These are phyloP conservation scores for Crotalaria pallida DNA, from an alignment of 306 rosid genomes.

Conservation along the genomic window DNA sequence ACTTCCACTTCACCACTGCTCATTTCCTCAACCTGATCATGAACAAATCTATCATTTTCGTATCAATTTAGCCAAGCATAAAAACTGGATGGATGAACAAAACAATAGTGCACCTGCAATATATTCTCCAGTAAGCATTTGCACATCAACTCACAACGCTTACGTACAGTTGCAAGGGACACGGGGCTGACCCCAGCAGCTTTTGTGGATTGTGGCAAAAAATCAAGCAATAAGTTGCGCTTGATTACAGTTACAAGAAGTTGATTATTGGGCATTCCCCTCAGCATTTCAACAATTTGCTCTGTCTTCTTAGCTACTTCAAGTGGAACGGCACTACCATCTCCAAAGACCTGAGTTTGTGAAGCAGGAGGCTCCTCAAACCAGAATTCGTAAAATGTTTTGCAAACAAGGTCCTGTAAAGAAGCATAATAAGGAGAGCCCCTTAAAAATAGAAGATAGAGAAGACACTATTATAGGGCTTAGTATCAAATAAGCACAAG, in stretches of 20 bases:
- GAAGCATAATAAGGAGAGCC: constrained; percentile 10
- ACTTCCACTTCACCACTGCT: constrained; percentile 63
- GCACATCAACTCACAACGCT: constrained; percentile 97
- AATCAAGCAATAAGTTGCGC: constrained; percentile 92
- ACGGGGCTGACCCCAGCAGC: constrained; percentile 80
- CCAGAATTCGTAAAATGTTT: constrained; percentile 96
- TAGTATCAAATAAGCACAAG: constrained; percentile 6
- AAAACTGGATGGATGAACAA: constrained; percentile 3
- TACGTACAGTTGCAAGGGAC: constrained; percentile 74
- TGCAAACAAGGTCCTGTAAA: constrained; percentile 92
- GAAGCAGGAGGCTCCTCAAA: constrained; percentile 87
- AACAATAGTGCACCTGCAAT: constrained; percentile 57
- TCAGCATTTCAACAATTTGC: constrained; percentile 90
- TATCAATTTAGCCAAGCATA: constrained; percentile 2
- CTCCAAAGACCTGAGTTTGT: constrained; percentile 66
- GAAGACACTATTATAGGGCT: neutral
- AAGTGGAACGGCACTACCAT: constrained; percentile 84
- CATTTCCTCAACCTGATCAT: constrained; percentile 79
- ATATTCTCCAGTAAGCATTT: constrained; percentile 92
- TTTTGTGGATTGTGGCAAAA: constrained; percentile 90
- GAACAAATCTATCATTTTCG: constrained; percentile 9
- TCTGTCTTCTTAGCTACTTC: constrained; percentile 86
- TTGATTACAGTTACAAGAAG: constrained; percentile 82
- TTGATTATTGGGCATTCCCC: constrained; percentile 79
- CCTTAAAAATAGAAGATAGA: neutral